These are phyloP conservation scores for Colletotrichum sp. DNA, from an alignment of 2,329 filamentous ascomycete genomes.

Conservation along the genomic window DNA sequence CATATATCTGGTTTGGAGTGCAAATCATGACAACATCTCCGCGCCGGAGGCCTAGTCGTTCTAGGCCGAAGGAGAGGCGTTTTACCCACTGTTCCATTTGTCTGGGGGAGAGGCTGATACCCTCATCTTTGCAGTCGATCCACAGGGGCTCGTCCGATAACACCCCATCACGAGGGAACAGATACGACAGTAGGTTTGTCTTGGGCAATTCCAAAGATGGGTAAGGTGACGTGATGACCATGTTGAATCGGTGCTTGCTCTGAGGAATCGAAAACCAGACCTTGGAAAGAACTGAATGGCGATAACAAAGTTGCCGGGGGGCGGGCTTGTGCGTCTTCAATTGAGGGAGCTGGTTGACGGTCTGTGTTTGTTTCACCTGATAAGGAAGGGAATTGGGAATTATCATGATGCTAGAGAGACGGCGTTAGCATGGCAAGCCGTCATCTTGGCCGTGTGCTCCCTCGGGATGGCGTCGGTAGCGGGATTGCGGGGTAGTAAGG, in stretches of 20 bases:
- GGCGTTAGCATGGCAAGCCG: not conserved
- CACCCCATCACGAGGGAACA: constrained; percentile 33
- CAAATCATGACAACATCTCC: constrained; percentile 60
- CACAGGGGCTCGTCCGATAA: constrained; percentile 54
- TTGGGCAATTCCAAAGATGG: constrained; percentile 47
- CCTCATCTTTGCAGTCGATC: constrained; percentile 54
- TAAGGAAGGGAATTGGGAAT: not conserved
- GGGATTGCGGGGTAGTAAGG: constrained; percentile 3
- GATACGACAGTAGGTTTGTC: constrained; percentile 45
- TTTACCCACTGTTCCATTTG: constrained; percentile 56
- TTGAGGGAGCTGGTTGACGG: not conserved
- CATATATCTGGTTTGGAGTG: constrained; percentile 59
- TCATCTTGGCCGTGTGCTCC: constrained; percentile 1
- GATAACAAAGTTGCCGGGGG: not conserved
- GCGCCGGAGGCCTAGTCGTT: constrained; percentile 46
- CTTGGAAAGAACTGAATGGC: too few relatives aligned
- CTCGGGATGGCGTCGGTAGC: constrained; percentile 15
- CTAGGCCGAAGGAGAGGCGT: constrained; percentile 53
- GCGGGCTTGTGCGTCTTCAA: not conserved
- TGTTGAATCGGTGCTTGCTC: constrained; percentile 20
- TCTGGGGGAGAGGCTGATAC: constrained; percentile 48
- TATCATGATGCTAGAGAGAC: not conserved
- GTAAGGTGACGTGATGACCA: constrained; percentile 50
- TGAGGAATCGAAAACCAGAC: not conserved
- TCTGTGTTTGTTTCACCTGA: not conserved